A percentile compares a stretch with the other conserved stretches of the same genome.
These are phyloP conservation scores for Saturnispora mendoncae DNA, from an alignment of 805 yeast species.

Conservation along the genomic window DNA sequence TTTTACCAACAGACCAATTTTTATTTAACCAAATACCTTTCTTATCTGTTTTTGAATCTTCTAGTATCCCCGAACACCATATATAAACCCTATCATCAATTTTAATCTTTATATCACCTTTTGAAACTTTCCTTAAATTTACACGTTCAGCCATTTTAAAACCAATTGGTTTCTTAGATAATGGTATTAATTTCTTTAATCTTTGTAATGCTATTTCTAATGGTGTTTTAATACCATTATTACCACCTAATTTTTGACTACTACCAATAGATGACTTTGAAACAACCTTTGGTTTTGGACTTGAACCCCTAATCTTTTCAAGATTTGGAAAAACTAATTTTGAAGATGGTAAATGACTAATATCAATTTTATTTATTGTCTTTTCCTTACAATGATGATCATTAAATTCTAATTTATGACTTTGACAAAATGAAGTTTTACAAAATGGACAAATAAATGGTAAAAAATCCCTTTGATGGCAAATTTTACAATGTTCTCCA, in stretches of 20 bases:
- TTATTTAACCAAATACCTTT: conserved; percentile 39
- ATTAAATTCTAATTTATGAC: conserved; percentile 35
- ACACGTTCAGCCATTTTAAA: conserved; percentile 29
- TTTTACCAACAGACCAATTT: conserved; percentile 52
- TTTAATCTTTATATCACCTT: conserved; percentile 42
- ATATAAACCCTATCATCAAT: conserved; percentile 39
- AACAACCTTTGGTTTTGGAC: conserved; percentile 8
- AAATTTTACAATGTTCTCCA: conserved; percentile 48
- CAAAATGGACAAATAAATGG: conserved; percentile 45
- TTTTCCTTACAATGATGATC: conserved; percentile 22
- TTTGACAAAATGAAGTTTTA: conserved; percentile 37
- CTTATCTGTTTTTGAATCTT: neutral
- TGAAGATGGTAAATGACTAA: conserved; percentile 30
- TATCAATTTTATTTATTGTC: conserved; percentile 9
- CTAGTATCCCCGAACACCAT: conserved; percentile 26
- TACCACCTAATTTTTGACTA: conserved; percentile 9
- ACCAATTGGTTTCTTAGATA: conserved; percentile 9
- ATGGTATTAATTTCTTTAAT: conserved; percentile 11
- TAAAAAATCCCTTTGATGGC: conserved; percentile 47
- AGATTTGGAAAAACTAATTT: conserved; percentile 46
- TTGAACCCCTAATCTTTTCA: conserved; percentile 30
- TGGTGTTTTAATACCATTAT: conserved; percentile 6
- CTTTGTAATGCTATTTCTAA: conserved; percentile 16
- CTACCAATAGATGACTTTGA: neutral
- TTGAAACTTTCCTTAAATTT: conserved; percentile 37